Conservation (phyloP, 176 grass and related monocot genomes). For the Hyparrhenia diplandra region DNA sequence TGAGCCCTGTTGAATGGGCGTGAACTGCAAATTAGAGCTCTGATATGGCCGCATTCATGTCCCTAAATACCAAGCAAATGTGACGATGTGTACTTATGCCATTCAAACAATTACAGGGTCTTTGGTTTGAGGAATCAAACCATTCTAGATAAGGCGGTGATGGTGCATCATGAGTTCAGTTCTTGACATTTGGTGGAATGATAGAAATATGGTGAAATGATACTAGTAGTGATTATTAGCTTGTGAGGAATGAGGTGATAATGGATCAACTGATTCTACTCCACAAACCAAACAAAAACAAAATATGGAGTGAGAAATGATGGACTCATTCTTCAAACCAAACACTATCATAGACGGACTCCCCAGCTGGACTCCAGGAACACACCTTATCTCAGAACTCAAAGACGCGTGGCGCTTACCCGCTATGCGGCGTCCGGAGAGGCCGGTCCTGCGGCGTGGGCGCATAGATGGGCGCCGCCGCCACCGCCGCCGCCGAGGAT, state of each 20-base stretch:
- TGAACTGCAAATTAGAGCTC: too few relatives aligned
- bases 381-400: neutral
- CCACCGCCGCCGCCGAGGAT: neutral
- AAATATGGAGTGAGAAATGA: neutral
- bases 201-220: neutral
- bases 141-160: neutral
- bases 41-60: neutral
- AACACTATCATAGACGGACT: neutral
- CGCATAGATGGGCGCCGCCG: conserved; percentile 50
- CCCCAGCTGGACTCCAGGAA: neutral
- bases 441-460: conserved; percentile 62
- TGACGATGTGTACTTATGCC: too few relatives aligned
- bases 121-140: neutral
- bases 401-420: conserved; percentile 31
- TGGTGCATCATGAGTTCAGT: neutral
- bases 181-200: neutral
- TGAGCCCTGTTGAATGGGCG: neutral
- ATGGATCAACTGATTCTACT: neutral
- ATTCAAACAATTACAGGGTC: neutral
- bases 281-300: neutral
- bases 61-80: neutral
- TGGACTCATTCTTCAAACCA: neutral
- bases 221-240: neutral
- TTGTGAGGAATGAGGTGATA: neutral
- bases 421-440: conserved; percentile 89